Percentiles rank a stretch among this genome's conserved stretches.
phyloP scores from a whole-genome alignment of 352 stramenopile genomes.

The Phytophthora lateralis region DNA sequence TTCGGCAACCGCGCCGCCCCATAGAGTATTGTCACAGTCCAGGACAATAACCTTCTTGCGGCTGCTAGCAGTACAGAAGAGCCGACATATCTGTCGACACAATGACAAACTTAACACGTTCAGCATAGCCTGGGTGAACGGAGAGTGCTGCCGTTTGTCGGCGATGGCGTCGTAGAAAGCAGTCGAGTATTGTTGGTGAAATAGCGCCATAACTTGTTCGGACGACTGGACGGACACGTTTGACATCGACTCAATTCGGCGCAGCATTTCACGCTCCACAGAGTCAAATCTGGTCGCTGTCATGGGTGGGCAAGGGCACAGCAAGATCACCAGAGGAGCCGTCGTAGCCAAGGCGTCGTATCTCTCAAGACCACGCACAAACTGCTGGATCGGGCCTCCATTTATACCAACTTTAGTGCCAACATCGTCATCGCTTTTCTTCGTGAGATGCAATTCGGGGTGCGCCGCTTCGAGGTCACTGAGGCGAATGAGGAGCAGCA shows the following conservation, averaged over 20 bases:
- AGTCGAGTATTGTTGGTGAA: slow-evolving; percentile 28
- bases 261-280: slow-evolving; percentile 17
- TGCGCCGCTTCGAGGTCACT: slow-evolving; percentile 60
- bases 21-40: slow-evolving; percentile 82
- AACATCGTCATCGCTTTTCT: not conserved
- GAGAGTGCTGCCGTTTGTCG: slow-evolving; percentile 67
- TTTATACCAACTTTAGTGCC: not conserved
- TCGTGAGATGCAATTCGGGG: slow-evolving; percentile 49
- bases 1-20: slow-evolving; percentile 68
- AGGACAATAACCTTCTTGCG: slow-evolving; percentile 78
- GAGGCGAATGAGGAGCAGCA: slow-evolving; percentile 65
- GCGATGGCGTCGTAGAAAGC: slow-evolving; percentile 52
- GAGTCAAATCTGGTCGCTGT: slow-evolving; percentile 16
- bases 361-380: slow-evolving; percentile 30
- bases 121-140: slow-evolving; percentile 71
- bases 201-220: slow-evolving; percentile 30
- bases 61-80: slow-evolving; percentile 36
- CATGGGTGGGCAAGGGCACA: slow-evolving; percentile 40
- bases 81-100: slow-evolving; percentile 55
- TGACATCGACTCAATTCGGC: slow-evolving; percentile 24
- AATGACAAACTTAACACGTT: slow-evolving; percentile 51
- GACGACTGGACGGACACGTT: slow-evolving; percentile 39
- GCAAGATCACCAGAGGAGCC: slow-evolving; percentile 41
- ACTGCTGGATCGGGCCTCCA: slow-evolving; percentile 13
- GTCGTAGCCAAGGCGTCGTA: slow-evolving; percentile 27